Evolutionary conservation across 2,329 filamentous ascomycete species (phyloP).

Genomic region (Davidsoniella virescens): DNA sequence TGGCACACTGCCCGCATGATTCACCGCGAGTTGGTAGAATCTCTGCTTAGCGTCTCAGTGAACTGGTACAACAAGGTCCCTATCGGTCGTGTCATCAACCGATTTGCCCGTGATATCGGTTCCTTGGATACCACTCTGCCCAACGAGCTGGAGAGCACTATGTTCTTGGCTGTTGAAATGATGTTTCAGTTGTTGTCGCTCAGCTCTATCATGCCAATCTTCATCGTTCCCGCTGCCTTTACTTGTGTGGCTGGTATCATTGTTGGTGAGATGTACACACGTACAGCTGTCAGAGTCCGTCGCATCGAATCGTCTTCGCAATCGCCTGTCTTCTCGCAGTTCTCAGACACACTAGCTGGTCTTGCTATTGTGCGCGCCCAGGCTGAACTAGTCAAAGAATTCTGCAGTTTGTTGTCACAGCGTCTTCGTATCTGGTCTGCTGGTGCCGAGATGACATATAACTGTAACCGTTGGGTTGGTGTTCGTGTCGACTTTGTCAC

Average conservation of each 20-base stretch:
- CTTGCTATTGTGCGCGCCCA: constrained; percentile 28
- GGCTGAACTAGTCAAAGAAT: constrained; percentile 25
- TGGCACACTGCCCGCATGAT: constrained; percentile 39
- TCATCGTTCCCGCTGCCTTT: constrained; percentile 29
- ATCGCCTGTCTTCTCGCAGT: constrained; percentile 31
- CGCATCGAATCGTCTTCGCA: constrained; percentile 29
- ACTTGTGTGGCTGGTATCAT: constrained; percentile 30
- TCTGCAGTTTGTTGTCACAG: constrained; percentile 25
- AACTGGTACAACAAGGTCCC: constrained; percentile 41
- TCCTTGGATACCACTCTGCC: constrained; percentile 35
- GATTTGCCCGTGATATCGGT: constrained; percentile 41
- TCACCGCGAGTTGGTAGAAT: constrained; percentile 34
- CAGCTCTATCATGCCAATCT: constrained; percentile 35
- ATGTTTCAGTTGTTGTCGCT: constrained; percentile 31
- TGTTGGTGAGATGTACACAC: constrained; percentile 25
- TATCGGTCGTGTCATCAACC: constrained; percentile 35
- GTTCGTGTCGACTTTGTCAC: constrained; percentile 30
- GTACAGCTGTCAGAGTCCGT: constrained; percentile 30
- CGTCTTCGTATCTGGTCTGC: constrained; percentile 24
- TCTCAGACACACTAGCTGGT: constrained; percentile 27
- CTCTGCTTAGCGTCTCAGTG: constrained; percentile 36
- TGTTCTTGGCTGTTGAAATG: constrained; percentile 28
- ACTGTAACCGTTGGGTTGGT: constrained; percentile 32
- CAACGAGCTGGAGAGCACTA: constrained; percentile 26
- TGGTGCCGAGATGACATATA: constrained; percentile 26